Percentiles rank a stretch among this genome's conserved stretches.
Evolutionary conservation across 495 filamentous ascomycete genomes (phyloP).

Genomic region (Parathielavia hyrcaniae): DNA sequence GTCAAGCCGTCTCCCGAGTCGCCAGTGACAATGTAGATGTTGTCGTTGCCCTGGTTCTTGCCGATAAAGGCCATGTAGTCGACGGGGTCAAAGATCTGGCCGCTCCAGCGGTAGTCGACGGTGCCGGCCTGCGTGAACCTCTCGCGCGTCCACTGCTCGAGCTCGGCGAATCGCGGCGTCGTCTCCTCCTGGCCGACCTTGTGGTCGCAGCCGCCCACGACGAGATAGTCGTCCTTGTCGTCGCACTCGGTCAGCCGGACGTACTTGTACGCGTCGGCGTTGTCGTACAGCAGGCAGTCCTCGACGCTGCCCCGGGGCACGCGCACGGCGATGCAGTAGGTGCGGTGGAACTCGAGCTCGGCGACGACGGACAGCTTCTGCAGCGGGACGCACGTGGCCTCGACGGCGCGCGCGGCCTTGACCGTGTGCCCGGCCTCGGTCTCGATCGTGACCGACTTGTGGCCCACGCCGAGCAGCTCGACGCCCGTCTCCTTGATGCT

Average conservation of each 20-base stretch:
- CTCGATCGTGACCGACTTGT: slow-evolving; percentile 37
- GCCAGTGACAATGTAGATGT: slow-evolving; percentile 51
- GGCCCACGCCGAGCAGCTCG: slow-evolving; percentile 32
- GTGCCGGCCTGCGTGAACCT: slow-evolving; percentile 46
- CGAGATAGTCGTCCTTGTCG: slow-evolving; percentile 50
- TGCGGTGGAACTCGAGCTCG: slow-evolving; percentile 46
- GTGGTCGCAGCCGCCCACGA: slow-evolving; percentile 56
- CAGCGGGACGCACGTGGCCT: slow-evolving; percentile 52
- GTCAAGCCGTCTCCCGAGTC: slow-evolving; percentile 57
- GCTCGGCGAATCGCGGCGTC: slow-evolving; percentile 37
- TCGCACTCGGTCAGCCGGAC: slow-evolving; percentile 47
- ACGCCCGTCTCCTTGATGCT: slow-evolving; percentile 44
- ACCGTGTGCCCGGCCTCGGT: slow-evolving; percentile 46
- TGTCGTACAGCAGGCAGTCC: slow-evolving; percentile 52
- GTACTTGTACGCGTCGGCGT: slow-evolving; percentile 50
- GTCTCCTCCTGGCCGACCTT: slow-evolving; percentile 53
- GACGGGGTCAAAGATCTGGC: slow-evolving; percentile 53
- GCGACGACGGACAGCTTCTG: slow-evolving; percentile 49
- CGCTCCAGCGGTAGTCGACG: slow-evolving; percentile 51
- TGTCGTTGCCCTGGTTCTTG: slow-evolving; percentile 45
- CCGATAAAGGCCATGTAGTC: slow-evolving; percentile 54
- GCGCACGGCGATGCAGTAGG: slow-evolving; percentile 54
- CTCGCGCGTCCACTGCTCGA: slow-evolving; percentile 48
- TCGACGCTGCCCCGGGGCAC: slow-evolving; percentile 46
- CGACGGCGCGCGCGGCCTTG: slow-evolving; percentile 43